Conservation (phyloP, 2,329 filamentous ascomycete species). For the Cadophora sp. region DNA sequence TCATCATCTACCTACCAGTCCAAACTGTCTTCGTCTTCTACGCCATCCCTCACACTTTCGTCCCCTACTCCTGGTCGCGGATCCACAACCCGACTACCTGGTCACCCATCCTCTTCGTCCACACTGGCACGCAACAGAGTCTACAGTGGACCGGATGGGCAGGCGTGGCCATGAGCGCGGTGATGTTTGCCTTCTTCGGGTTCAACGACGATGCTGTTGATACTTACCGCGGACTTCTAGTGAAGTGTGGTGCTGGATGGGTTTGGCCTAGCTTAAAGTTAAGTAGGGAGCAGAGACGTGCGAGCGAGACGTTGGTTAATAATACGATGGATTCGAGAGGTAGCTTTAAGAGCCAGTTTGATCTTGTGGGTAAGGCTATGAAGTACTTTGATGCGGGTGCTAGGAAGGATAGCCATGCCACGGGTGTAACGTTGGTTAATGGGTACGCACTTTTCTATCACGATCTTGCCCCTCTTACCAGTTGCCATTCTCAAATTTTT, state of each 20-base stretch:
- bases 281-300: constrained; percentile 13
- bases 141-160: constrained; percentile 63
- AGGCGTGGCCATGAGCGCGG: constrained; percentile 57
- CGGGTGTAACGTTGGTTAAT: constrained; percentile 12
- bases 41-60: constrained; percentile 48
- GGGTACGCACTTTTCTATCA: neutral
- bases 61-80: constrained; percentile 58
- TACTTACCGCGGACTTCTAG: constrained; percentile 52
- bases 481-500: neutral
- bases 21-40: constrained; percentile 60
- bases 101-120: constrained; percentile 55
- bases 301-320: constrained; percentile 1
- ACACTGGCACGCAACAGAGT: constrained; percentile 47
- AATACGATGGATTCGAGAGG: neutral
- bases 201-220: constrained; percentile 64
- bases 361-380: constrained; percentile 38
- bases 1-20: constrained; percentile 59
- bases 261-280: constrained; percentile 37
- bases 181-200: constrained; percentile 70
- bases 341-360: constrained; percentile 30
- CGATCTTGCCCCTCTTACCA: neutral
- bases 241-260: constrained; percentile 36
- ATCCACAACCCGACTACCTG: constrained; percentile 58
- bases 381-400: constrained; percentile 36
- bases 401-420: constrained; percentile 27